A percentile compares a stretch with the other conserved stretches of the same genome.
These are phyloP conservation scores for Fusarium chaquense DNA, from an alignment of 2,329 filamentous ascomycete species.

Conservation along the genomic window DNA sequence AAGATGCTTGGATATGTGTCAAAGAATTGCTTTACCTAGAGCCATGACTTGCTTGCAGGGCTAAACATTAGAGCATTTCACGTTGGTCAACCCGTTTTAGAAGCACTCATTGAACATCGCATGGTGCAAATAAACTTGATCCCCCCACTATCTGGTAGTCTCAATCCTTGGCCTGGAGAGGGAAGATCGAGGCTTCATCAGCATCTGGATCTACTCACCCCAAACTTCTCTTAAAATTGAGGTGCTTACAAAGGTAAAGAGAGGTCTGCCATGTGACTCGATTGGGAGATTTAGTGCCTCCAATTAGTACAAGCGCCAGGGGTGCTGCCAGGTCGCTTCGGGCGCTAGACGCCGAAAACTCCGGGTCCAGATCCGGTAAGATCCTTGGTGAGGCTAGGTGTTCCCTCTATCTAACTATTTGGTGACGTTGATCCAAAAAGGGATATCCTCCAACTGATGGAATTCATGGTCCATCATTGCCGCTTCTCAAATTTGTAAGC, in stretches of 20 bases:
- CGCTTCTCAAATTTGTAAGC: slow-evolving; percentile 44
- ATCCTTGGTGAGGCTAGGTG: slow-evolving; percentile 20
- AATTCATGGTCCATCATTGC: slow-evolving; percentile 35
- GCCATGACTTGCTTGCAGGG: not conserved
- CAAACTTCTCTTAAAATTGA: slow-evolving; percentile 3
- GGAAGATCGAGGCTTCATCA: slow-evolving; percentile 7
- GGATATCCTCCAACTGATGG: slow-evolving; percentile 23
- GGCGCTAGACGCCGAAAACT: slow-evolving; percentile 38
- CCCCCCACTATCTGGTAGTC: slow-evolving; percentile 24
- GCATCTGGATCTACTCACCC: slow-evolving; percentile 12
- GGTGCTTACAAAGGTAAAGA: not conserved
- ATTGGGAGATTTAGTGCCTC: slow-evolving; percentile 41
- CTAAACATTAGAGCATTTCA: slow-evolving; percentile 42
- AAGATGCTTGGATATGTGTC: not conserved
- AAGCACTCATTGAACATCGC: slow-evolving; percentile 28
- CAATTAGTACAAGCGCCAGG: slow-evolving; percentile 41
- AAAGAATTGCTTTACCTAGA: not conserved
- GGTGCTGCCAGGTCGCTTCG: slow-evolving; percentile 21
- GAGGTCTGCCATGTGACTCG: slow-evolving; percentile 2
- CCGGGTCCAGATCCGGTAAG: slow-evolving; percentile 27
- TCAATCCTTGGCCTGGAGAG: slow-evolving; percentile 13
- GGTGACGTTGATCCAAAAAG: slow-evolving; percentile 39
- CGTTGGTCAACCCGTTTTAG: slow-evolving; percentile 42
- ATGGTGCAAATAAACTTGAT: slow-evolving; percentile 37
- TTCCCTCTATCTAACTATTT: slow-evolving; percentile 25